A percentile compares a stretch with the other conserved stretches of the same genome.
phyloP scores from a whole-genome alignment of 441 rosid species.

The Iberis amara region DNA sequence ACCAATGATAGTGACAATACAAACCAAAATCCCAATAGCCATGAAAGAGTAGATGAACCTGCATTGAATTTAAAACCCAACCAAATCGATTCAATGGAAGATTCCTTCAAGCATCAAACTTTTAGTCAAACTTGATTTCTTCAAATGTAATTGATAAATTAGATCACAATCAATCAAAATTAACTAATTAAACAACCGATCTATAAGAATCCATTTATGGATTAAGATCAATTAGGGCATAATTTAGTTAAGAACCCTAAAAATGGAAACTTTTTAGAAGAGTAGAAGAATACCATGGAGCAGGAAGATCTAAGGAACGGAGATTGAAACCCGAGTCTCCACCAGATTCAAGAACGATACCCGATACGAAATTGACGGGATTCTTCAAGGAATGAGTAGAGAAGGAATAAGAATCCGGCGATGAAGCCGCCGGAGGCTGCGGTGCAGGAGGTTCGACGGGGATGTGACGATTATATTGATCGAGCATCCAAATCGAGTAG shows the following conservation, averaged over 20 bases:
- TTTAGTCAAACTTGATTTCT: neutral
- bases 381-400: conserved; percentile 3
- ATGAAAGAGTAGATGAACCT: conserved; percentile 75
- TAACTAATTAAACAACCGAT: conserved; percentile 6
- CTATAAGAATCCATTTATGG: neutral
- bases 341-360: conserved; percentile 16
- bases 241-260: conserved; percentile 9
- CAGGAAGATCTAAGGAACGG: conserved; percentile 35
- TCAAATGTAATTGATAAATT: neutral
- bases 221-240: neutral
- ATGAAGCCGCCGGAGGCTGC: conserved; percentile 26
- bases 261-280: conserved; percentile 12
- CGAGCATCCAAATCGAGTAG: conserved; percentile 73
- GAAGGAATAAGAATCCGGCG: conserved; percentile 18
- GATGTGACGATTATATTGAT: conserved; percentile 49
- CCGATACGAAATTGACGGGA: conserved; percentile 12
- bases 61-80: too few relatives aligned
- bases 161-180: neutral
- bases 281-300: conserved; percentile 37
- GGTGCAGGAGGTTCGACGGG: conserved; percentile 30
- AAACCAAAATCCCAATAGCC: conserved; percentile 68
- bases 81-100: too few relatives aligned
- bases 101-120: neutral
- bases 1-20: conserved; percentile 61
- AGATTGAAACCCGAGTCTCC: conserved; percentile 25